These are phyloP conservation scores for Nothophaeocryptopus gaeumannii DNA, from an alignment of 2,329 filamentous ascomycete species.

Conservation along the genomic window DNA sequence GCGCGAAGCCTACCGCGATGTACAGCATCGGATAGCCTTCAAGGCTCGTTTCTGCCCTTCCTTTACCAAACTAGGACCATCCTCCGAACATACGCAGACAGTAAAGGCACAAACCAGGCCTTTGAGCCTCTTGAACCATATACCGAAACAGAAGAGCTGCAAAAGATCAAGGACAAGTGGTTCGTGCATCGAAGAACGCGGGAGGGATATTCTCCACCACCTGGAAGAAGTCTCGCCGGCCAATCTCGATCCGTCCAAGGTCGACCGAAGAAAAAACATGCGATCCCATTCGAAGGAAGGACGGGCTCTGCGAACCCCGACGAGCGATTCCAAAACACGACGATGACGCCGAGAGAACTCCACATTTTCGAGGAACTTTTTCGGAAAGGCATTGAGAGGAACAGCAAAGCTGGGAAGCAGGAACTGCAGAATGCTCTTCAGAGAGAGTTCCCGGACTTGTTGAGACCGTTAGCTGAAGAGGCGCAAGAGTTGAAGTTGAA, in stretches of 20 bases:
- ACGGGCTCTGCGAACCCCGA: slow-evolving; percentile 6
- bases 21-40: background rate
- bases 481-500: slow-evolving; percentile 13
- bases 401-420: background rate
- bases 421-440: background rate
- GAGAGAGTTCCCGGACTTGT: slow-evolving; percentile 18
- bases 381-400: slow-evolving; percentile 7
- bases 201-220: too few relatives aligned
- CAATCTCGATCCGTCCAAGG: background rate
- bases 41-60: slow-evolving; percentile 24
- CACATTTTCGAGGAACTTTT: slow-evolving; percentile 22
- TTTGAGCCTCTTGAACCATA: background rate
- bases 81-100: slow-evolving; percentile 13
- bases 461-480: slow-evolving; percentile 24
- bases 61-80: slow-evolving; percentile 34
- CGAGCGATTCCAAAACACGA: slow-evolving; percentile 17
- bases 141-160: background rate
- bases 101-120: slow-evolving; percentile 1
- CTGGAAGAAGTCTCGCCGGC: background rate
- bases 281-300: slow-evolving; percentile 20
- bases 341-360: slow-evolving; percentile 23
- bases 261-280: background rate
- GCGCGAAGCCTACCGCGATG: background rate
- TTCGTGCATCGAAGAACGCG: background rate
- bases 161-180: slow-evolving; percentile 9